Base-by-base conservation (phyloP, 179 eudicot genomes). In the Vitellaria paradoxa region DNA sequence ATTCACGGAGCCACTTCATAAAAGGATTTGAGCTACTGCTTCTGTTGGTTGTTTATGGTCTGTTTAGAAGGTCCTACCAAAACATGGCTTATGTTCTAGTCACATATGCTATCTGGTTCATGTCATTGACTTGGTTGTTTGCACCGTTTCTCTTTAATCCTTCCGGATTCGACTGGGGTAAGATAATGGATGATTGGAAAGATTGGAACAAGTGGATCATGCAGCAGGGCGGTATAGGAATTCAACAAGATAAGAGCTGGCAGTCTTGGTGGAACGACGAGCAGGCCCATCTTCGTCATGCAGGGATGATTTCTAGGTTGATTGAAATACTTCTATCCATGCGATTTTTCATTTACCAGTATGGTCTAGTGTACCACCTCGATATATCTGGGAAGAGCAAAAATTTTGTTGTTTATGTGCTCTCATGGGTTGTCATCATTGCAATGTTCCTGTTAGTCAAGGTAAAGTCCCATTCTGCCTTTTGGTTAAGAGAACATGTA, bases 241-340 rank as follows among this genome's bases (percentile, higher is more conserved):
- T 94, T 78, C 89, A 85, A 37, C 92, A 88, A 62, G 99, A 96
- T 77, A 94, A 96, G 81, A 94, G 99, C 78, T 96, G 99, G 99
- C 93, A 94, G 80, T 94, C 99, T 1, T 96, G 99, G 99, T 96
- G 99, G 99, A 85, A 91, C 61, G 98, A 92, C 71, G 97, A 94
- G 77, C 98, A 92, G 71, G 87, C 86, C 17, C 96, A 93, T 86
- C 88, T 91, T 65, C 86, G 86, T 52, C 89, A 83, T 68, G 82
- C 92, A 0, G 92, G 91, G 73, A 74, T 88, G 73, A 66, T 72
- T 53, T 90, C 97, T 30, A 79, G 97, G 86, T 70, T 92, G 56
- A 86, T 89, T 14, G 98, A 96, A 74, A 74, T 91, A 10, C 72
- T 96, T 59, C 90, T 96, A 0, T 91, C 98, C 21, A 64, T 91